Evolutionary conservation across 2,329 filamentous ascomycete genomes (phyloP).

Genomic region (Kalmusia sp.): DNA sequence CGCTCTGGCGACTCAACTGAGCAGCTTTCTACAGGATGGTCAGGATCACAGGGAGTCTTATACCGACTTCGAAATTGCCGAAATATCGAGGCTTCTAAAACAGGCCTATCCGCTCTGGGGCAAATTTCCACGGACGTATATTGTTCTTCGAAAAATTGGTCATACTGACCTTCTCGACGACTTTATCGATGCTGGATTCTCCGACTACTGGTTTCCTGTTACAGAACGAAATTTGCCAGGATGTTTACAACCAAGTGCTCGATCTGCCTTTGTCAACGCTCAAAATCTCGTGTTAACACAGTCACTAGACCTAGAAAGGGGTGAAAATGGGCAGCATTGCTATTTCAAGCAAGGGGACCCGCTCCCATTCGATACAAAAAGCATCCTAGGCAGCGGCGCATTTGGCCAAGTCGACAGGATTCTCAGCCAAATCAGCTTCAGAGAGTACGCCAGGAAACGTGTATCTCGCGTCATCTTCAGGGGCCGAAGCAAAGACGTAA

Average conservation of each 20-base stretch:
- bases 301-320: slow-evolving; percentile 33
- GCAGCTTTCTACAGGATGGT: neutral
- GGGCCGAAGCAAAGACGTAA: slow-evolving; percentile 9
- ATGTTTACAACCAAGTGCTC: slow-evolving; percentile 13
- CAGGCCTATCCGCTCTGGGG: neutral
- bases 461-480: slow-evolving; percentile 23
- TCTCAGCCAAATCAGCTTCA: slow-evolving; percentile 26
- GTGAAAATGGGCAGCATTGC: slow-evolving; percentile 28
- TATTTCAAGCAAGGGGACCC: slow-evolving; percentile 26
- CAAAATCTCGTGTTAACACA: slow-evolving; percentile 36
- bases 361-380: slow-evolving; percentile 25
- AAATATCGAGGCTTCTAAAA: neutral
- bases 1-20: too few species aligned
- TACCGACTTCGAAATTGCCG: neutral
- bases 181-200: slow-evolving; percentile 28
- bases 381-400: slow-evolving; percentile 27
- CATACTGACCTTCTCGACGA: slow-evolving; percentile 27
- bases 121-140: neutral
- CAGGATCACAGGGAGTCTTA: neutral
- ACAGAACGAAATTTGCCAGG: slow-evolving; percentile 19
- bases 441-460: slow-evolving; percentile 36
- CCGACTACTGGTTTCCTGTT: slow-evolving; percentile 36
- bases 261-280: slow-evolving; percentile 19
- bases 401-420: slow-evolving; percentile 34
- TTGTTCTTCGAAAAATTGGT: slow-evolving; percentile 19